phyloP scores from a whole-genome alignment of 1,139 yeast genomes.

The Suhomyces wounanorum region DNA sequence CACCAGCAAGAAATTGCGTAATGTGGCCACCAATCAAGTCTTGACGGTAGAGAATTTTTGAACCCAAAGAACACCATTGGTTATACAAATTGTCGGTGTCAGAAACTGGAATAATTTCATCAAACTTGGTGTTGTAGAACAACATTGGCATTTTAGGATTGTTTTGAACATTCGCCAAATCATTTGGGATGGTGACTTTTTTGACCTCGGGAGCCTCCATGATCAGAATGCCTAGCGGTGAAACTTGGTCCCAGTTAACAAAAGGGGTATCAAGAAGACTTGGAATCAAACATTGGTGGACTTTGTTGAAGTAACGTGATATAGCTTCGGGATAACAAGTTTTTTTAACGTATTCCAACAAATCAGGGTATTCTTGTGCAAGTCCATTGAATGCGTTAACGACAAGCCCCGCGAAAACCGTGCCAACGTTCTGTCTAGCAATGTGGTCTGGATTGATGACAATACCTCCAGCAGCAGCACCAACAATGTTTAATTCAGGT shows the following conservation, averaged over 20 bases:
- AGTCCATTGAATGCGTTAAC: conserved; percentile 31
- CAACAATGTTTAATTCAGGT: conserved; percentile 32
- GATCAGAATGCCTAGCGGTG: not conserved
- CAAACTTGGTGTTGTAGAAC: conserved; percentile 34
- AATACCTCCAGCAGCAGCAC: conserved; percentile 37
- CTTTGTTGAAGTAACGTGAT: not conserved
- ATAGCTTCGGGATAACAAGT: not conserved
- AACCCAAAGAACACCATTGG: conserved; percentile 20
- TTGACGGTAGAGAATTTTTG: conserved; percentile 19
- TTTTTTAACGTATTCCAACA: conserved; percentile 5
- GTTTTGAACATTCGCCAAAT: conserved; percentile 2
- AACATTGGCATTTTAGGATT: conserved; percentile 36
- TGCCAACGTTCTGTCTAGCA: conserved; percentile 26
- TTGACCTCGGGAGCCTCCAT: not conserved
- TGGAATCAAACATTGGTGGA: not conserved
- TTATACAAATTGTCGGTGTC: conserved; percentile 16
- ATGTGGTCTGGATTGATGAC: conserved; percentile 27
- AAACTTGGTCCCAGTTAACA: not conserved
- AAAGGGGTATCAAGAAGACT: not conserved
- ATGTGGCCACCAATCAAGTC: conserved; percentile 21
- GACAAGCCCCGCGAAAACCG: conserved; percentile 29
- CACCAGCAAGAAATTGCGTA: conserved; percentile 17
- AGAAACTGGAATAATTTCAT: conserved; percentile 23
- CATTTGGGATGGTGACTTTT: conserved; percentile 4
- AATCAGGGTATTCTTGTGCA: conserved; percentile 28